Base-by-base conservation (phyloP, 2,329 filamentous ascomycete genomes). In the Hypoxylon sp. region DNA sequence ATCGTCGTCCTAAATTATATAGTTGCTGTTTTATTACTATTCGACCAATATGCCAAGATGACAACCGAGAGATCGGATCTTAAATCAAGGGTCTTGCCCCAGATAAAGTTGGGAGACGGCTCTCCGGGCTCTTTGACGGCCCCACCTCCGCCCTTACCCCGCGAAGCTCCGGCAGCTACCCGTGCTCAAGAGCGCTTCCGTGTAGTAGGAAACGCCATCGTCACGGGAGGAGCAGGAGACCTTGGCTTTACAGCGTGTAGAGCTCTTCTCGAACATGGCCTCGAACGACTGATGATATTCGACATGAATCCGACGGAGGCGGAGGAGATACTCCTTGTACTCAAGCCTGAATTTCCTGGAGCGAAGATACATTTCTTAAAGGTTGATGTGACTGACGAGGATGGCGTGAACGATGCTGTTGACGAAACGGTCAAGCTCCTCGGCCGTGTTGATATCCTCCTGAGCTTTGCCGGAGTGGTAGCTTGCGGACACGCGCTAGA, bases 391-490 rank as follows among this genome's bases (percentile, higher is more conserved):
- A 89, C 88, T 0, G 81, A 85, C 47, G 82, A 82, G 32, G 76
- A 74, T 1, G 79, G 77, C 1, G 82, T 90, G 2, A 76, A 79
- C 1, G 70, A 77, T 6, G 72, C 73, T 0, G 68, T 75, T 7
- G 58, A 53, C 2, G 61, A 70, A 37, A 75, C 76, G 0, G 70
- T 75, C 32, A 70, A 71, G 12, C 16, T 65, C 11, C 59, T 73
- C 1, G 55, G 70, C 11, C 32, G 60, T 27, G 32, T 91, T 2
- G 81, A 86, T 63, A 84, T 86, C 45, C 78, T 91, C 1, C 82
- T 87, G 68, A 89, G 86, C 70, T 91, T 91, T 71, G 91, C 90
- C 0, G 91, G 91, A 4, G 84, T 93, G 0, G 91, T 92, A 0
- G 84, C 83, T 37, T 90, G 86, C 69, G 81, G 83, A 0, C 84